Evolutionary conservation across 495 filamentous ascomycete species (phyloP).

Genomic region (Annulohypoxylon bovei): DNA sequence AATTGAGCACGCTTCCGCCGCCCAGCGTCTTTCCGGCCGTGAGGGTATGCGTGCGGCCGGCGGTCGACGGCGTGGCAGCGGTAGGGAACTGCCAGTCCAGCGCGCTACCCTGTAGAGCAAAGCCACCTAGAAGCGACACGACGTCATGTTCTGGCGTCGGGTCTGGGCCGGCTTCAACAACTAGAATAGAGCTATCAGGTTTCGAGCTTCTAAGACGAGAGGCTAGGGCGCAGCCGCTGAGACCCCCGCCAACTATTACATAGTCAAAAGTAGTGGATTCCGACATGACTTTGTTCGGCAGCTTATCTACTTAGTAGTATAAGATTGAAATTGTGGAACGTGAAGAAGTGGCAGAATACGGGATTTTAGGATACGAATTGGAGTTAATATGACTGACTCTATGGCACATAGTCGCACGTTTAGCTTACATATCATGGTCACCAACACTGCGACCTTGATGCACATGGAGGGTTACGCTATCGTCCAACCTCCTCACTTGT

Average conservation of each 20-base stretch:
- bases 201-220: conserved; percentile 2
- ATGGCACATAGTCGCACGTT: background rate
- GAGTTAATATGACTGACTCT: no score
- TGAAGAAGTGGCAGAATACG: background rate
- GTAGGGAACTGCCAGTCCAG: conserved; percentile 7
- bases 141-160: conserved; percentile 5
- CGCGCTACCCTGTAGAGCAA: background rate
- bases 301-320: background rate
- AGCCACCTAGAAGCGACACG: conserved; percentile 1
- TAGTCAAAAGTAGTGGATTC: conserved; percentile 2
- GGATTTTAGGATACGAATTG: background rate
- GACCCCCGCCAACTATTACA: conserved; percentile 14
- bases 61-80: background rate
- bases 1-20: conserved; percentile 21
- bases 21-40: conserved; percentile 13
- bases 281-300: background rate
- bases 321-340: background rate
- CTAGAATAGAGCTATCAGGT: conserved; percentile 1
- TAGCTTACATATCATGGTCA: background rate
- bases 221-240: conserved; percentile 5
- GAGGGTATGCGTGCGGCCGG: background rate
- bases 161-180: conserved; percentile 12
- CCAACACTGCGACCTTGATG: background rate
- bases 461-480: background rate
- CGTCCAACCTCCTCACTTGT: background rate